Evolutionary conservation across 2,329 filamentous ascomycete species (phyloP).

Genomic region (Fusarium tanahbumbuense): DNA sequence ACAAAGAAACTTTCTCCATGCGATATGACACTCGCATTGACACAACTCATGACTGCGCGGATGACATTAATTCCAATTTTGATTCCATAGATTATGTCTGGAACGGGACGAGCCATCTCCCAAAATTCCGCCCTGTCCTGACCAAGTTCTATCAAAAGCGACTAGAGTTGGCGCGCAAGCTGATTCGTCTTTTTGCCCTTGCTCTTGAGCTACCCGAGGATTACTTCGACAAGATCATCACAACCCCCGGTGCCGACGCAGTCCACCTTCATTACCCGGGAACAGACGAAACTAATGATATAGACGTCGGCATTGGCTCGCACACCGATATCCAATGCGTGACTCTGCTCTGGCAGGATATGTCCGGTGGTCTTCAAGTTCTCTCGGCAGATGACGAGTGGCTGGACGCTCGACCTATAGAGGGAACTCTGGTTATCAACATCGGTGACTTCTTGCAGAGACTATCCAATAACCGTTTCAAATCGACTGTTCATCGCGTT

Average conservation of each 20-base stretch:
- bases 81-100: constrained; percentile 9
- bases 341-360: constrained; percentile 23
- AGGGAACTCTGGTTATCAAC: constrained; percentile 13
- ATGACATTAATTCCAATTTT: constrained; percentile 16
- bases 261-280: constrained; percentile 21
- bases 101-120: constrained; percentile 4
- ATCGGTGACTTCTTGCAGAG: constrained; percentile 15
- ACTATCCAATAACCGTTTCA: background rate
- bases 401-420: constrained; percentile 2
- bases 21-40: constrained; percentile 19
- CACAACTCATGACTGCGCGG: background rate
- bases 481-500: constrained; percentile 16
- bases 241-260: constrained; percentile 10
- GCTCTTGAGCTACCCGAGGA: constrained; percentile 6
- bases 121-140: background rate
- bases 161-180: background rate
- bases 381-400: constrained; percentile 18
- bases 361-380: constrained; percentile 9
- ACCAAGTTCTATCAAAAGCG: constrained; percentile 15
- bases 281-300: background rate
- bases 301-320: constrained; percentile 11
- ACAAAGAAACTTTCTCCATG: constrained; percentile 20
- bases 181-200: constrained; percentile 11
- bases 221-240: constrained; percentile 12
- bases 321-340: constrained; percentile 16